Conservation (phyloP, 306 rosid species). For the Fagus crenata region DNA sequence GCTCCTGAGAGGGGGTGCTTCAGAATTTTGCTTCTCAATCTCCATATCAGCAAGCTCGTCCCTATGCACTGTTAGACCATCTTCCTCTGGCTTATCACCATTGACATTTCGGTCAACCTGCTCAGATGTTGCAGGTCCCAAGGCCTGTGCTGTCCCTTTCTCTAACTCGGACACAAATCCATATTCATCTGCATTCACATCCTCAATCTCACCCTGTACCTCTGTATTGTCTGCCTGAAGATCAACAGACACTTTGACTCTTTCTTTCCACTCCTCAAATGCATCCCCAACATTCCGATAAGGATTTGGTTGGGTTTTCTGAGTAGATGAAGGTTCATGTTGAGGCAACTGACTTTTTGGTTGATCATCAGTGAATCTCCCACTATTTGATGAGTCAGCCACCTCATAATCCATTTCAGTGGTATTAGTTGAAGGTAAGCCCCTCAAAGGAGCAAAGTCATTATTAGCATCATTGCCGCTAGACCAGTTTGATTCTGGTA, state of each 20-base stretch:
- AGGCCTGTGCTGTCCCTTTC: slow-evolving; percentile 79
- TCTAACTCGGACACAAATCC: slow-evolving; percentile 77
- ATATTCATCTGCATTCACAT: slow-evolving; percentile 77
- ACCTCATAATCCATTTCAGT: slow-evolving; percentile 56
- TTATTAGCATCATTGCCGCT: slow-evolving; percentile 41
- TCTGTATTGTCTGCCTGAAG: slow-evolving; percentile 46
- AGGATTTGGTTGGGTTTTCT: slow-evolving; percentile 72
- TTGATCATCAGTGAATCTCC: slow-evolving; percentile 50
- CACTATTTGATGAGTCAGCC: slow-evolving; percentile 60
- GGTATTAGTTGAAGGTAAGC: slow-evolving; percentile 54
- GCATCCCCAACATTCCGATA: slow-evolving; percentile 72
- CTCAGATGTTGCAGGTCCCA: slow-evolving; percentile 87
- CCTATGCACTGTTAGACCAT: slow-evolving; percentile 33
- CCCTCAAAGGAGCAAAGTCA: slow-evolving; percentile 53
- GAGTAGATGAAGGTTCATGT: slow-evolving; percentile 42
- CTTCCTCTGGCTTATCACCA: slow-evolving; percentile 39
- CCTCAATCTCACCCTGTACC: slow-evolving; percentile 51
- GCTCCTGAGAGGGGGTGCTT: slow-evolving; percentile 37
- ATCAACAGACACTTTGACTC: slow-evolving; percentile 65
- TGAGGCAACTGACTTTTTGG: slow-evolving; percentile 40
- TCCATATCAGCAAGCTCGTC: slow-evolving; percentile 44
- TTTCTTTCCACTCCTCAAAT: slow-evolving; percentile 70
- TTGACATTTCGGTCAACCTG: slow-evolving; percentile 61
- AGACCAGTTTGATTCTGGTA: slow-evolving; percentile 51
- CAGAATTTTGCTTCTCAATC: slow-evolving; percentile 51